Evolutionary conservation across 257 asterid species (phyloP).

Genomic region (Solanum pimpinellifolium): DNA sequence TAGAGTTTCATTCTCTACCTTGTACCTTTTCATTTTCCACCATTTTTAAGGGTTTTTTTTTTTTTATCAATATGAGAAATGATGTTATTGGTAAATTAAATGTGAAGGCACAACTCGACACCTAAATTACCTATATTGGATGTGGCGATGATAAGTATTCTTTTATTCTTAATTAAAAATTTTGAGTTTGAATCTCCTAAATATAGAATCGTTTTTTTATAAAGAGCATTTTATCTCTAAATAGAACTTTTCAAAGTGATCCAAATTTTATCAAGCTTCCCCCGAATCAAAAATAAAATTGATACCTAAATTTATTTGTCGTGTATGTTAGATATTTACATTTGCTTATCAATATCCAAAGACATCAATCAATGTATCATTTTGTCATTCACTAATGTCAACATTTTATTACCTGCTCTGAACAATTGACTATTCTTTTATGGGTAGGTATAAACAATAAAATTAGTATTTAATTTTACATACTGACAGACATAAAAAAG

Average conservation of each 20-base stretch:
- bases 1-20: not conserved
- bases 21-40: no score
- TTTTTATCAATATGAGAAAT: not conserved
- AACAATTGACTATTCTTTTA: not conserved
- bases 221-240: not conserved
- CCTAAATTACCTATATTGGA: not conserved
- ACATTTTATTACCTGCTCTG: slow-evolving; percentile 3
- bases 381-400: slow-evolving; percentile 1
- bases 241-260: rapidly evolving
- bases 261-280: rapidly evolving
- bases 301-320: not conserved
- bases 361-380: not conserved
- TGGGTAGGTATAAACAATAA: not conserved
- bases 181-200: rapidly evolving
- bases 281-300: no score
- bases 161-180: no score
- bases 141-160: no score
- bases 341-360: not conserved
- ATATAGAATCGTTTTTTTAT: rapidly evolving
- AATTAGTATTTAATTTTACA: not conserved
- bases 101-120: not conserved
- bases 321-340: not conserved
- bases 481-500: not conserved
- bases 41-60: no score
- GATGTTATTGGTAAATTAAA: not conserved